Evolutionary conservation across 176 grass and related monocot genomes (phyloP).

Genomic region (Triticum turgidum): DNA sequence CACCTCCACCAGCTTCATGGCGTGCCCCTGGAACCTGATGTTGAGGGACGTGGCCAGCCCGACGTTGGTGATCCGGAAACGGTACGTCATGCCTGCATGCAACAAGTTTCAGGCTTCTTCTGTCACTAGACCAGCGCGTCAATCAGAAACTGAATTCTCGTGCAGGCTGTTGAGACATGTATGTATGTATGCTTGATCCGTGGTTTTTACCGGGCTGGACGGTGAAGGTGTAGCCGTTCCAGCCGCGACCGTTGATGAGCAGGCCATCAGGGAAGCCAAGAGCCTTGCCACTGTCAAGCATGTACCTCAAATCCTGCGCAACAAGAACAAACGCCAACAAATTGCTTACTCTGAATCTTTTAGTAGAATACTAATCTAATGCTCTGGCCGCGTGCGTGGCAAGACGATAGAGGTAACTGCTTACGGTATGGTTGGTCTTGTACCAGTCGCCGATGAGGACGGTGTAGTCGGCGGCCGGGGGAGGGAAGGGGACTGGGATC

Average conservation of each 20-base stretch:
- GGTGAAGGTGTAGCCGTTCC: conserved; percentile 65
- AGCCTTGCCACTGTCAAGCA: conserved; percentile 62
- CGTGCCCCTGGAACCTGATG: conserved; percentile 85
- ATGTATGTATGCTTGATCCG: not conserved
- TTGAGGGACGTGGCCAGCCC: conserved; percentile 74
- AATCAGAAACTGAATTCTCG: not conserved
- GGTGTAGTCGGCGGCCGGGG: conserved; percentile 80
- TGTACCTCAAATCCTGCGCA: conserved; percentile 62
- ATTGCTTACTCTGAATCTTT: not conserved
- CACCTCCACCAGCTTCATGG: conserved; percentile 83
- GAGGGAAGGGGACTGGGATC: conserved; percentile 89
- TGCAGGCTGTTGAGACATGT: not conserved
- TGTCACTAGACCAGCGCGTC: not conserved
- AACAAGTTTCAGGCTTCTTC: not conserved
- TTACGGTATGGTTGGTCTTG: conserved; percentile 85
- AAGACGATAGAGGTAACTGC: not conserved
- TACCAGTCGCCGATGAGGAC: conserved; percentile 83
- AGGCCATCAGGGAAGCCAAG: conserved; percentile 65
- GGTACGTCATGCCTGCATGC: conserved; percentile 62
- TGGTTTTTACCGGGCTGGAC: conserved; percentile 51
- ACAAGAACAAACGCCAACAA: not conserved
- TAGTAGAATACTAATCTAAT: not conserved
- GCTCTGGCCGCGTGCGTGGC: not conserved
- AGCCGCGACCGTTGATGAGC: conserved; percentile 65
- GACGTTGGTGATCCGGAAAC: conserved; percentile 82